Evolutionary conservation across 1,139 yeast genomes (phyloP).

Genomic region (Zygosaccharomyces sapae): DNA sequence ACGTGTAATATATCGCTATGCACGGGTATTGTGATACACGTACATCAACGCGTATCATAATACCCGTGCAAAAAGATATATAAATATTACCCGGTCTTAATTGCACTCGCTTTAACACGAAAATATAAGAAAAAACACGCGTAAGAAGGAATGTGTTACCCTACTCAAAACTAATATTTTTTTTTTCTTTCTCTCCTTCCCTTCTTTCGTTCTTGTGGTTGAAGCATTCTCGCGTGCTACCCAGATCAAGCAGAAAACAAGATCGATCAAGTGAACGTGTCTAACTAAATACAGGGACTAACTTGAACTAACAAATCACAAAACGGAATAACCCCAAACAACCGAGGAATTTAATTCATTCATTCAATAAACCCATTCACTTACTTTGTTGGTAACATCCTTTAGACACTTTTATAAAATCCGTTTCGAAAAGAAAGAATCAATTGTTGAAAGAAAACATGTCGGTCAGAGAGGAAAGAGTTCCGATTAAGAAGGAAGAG

Average conservation of each 20-base stretch:
- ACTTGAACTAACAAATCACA: neutral
- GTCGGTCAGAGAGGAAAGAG: constrained; percentile 12
- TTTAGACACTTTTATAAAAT: neutral
- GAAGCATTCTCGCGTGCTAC: constrained; percentile 7
- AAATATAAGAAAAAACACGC: too few species aligned
- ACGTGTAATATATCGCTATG: too few species aligned
- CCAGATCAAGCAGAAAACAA: constrained; percentile 5
- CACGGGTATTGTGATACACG: too few species aligned
- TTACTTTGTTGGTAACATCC: neutral
- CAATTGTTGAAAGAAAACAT: constrained; percentile 6
- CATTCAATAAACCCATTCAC: neutral
- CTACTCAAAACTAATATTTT: neutral
- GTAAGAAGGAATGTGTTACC: too few species aligned
- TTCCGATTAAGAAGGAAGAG: constrained; percentile 17
- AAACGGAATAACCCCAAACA: neutral
- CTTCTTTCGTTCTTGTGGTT: constrained; percentile 8
- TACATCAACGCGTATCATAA: neutral
- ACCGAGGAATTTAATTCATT: neutral
- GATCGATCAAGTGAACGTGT: constrained; percentile 5
- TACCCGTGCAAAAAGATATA: neutral
- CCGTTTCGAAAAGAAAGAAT: neutral
- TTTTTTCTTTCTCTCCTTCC: neutral
- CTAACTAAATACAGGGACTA: constrained; percentile 3
- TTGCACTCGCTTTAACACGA: too few species aligned
- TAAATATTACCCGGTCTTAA: neutral